Base-by-base conservation (phyloP, 106 monocot species). In the Cymbidium sinense region DNA sequence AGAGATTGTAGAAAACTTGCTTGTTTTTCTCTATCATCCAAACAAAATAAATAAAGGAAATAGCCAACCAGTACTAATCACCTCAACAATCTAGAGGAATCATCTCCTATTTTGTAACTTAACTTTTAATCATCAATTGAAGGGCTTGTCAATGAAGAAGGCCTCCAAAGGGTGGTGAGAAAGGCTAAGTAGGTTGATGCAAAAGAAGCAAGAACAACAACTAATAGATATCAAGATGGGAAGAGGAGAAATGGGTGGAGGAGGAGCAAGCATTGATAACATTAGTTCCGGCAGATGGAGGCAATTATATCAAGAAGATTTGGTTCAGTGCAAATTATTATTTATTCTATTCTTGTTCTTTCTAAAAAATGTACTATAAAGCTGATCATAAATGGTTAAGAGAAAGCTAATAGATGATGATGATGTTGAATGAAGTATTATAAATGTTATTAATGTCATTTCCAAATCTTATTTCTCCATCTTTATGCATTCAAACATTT, bases 221-320 rank as follows among this genome's bases (percentile, higher is more conserved):
- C 35, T 9, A 5, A 36, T 18, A 80, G 12, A 21, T 11, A 2
- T 39, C n/a, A 2, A 50, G 34, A 12, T 74, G 34, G 3, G 83
- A 75, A 20, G 73, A 76, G 34, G 28, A 77, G 18, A 81, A 90
- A 81, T 90, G 89, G 89, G 51, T 87, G 34, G 89, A 86, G n/a
- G 87, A 90, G 67, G 87, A 90, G 55, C 34, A 70, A 12, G 87
- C 87, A 29, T 54, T 85, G 0, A 76, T 90, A 73, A 87, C 84
- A 17, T 79, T 90, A 28, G 65, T 78, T 23, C 20, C 85, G 8
- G 50, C 81, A 17, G 47, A 76, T 70, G 89, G 85, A 65, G 54
- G 67, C 3, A 87, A 87, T 52, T 61, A 18, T 64, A 11, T 90
- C 1, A 87, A 83, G 47, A 90, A 82, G 52, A 78, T 90, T 43